These are phyloP conservation scores for Lichtheimia ramosa DNA, from an alignment of 371 early-diverging fungal species.

Conservation along the genomic window DNA sequence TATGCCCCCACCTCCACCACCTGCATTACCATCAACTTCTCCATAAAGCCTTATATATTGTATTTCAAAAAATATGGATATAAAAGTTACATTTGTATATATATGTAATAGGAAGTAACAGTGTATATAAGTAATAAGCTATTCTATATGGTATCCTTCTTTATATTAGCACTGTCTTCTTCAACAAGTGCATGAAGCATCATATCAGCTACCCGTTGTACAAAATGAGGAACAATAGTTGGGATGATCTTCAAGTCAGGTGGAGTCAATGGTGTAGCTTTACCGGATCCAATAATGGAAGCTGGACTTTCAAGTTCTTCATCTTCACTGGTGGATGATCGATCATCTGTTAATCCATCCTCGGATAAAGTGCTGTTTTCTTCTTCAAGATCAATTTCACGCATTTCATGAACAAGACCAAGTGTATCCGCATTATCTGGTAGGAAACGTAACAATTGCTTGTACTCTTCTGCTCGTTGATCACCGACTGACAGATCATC, in stretches of 20 bases:
- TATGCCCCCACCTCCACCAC: too few species aligned
- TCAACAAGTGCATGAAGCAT: constrained; percentile 7
- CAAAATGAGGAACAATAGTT: constrained; percentile 10
- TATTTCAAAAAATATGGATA: too few species aligned
- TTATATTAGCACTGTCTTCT: neutral
- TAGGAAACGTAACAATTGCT: constrained; percentile 25
- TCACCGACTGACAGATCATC: constrained; percentile 1
- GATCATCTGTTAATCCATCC: constrained; percentile 1
- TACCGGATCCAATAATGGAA: too few species aligned
- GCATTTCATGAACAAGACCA: constrained; percentile 34
- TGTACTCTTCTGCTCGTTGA: constrained; percentile 13
- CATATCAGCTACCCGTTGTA: constrained; percentile 7
- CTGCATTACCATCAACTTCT: too few species aligned
- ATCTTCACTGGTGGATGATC: neutral
- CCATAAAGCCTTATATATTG: too few species aligned
- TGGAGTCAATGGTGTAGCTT: neutral
- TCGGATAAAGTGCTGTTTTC: neutral
- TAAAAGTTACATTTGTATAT: too few species aligned
- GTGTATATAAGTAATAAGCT: neutral
- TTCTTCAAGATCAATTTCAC: constrained; percentile 24
- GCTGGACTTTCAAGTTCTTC: constrained; percentile 8
- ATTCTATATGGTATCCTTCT: neutral
- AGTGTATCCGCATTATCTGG: constrained; percentile 22
- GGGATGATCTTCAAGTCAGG: constrained; percentile 11
- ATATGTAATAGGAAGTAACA: too few species aligned